Evolutionary conservation across 345 rosid genomes (phyloP), one percentile per base, ranked within the genome.

Genomic region (Populus ilicifolia): DNA sequence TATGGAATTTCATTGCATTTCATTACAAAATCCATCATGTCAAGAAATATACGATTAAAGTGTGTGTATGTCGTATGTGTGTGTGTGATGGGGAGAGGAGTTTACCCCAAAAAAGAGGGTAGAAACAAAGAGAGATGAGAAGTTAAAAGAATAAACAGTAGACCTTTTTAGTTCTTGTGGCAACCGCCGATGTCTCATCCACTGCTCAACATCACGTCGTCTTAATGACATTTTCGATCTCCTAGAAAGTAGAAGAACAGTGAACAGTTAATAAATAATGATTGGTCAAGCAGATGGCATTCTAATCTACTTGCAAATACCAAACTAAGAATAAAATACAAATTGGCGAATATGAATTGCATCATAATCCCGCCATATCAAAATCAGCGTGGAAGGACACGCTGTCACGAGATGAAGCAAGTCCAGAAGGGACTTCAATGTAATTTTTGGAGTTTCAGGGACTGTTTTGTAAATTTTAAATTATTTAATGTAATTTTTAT

Each of bases 111-210:
- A n/a, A 52, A 43, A 18, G 0, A 17, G 33, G 52, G 20, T 2
- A 8, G 1, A 77, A 2, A 56, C 0, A 23, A 5, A 39, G 27
- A 9, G 63, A n/a, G 6, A n/a, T 56, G 14, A 56, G 13, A n/a
- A 56, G 23, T n/a, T 52, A 36, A 38, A 20, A 41, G 54, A 35
- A 10, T 16, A 59, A 67, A 50, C 7, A 23, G 17, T 0, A 12
- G 71, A 93, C 99, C 88, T 89, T 83, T 90, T 86, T 46, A 95
- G 83, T 18, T 75, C 80, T 59, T 78, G 87, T 10, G 99, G 98
- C 80, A 95, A 84, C 67, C 89, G 89, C 5, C 98, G 89, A 81
- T 88, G 98, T 50, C 91, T 90, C 99, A 95, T 95, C 99, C 99
- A 95, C 38, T 89, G 96, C 83, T 93, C 94, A 81, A 93, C 91